phyloP scores from a whole-genome alignment of 805 yeast genomes.

The Lachancea mirantina region DNA sequence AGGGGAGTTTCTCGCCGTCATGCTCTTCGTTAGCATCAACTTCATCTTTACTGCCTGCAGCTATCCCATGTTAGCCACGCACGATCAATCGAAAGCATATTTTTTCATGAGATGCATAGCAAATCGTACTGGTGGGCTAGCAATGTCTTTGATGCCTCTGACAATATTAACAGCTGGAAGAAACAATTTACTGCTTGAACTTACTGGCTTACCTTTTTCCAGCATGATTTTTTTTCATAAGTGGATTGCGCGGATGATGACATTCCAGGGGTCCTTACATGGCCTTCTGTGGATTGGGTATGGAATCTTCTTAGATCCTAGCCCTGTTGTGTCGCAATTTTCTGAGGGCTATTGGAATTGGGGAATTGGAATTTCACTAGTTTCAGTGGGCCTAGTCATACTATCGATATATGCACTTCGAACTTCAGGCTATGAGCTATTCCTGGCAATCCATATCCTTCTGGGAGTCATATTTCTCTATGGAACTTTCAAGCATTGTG shows the following conservation, averaged over 20 bases:
- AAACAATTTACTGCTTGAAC: constrained; percentile 54
- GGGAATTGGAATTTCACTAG: constrained; percentile 30
- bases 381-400: constrained; percentile 26
- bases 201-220: constrained; percentile 58
- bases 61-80: constrained; percentile 6
- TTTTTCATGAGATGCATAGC: constrained; percentile 28
- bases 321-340: constrained; percentile 21
- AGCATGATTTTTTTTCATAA: constrained; percentile 63
- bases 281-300: constrained; percentile 29
- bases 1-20: constrained; percentile 8
- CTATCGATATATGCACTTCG: constrained; percentile 24
- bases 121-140: constrained; percentile 43
- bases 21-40: constrained; percentile 5
- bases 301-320: constrained; percentile 11
- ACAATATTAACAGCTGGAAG: constrained; percentile 62
- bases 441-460: constrained; percentile 38
- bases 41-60: constrained; percentile 3
- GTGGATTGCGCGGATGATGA: constrained; percentile 40
- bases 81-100: constrained; percentile 5
- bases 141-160: constrained; percentile 44
- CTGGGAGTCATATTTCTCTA: constrained; percentile 37
- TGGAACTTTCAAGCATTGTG: constrained; percentile 43
- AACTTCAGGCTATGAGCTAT: constrained; percentile 39
- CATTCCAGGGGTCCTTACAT: constrained; percentile 35
- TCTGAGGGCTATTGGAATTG: constrained; percentile 31